These are phyloP conservation scores for Bacterosira constricta DNA, from an alignment of 108 stramenopile genomes.

Conservation along the genomic window DNA sequence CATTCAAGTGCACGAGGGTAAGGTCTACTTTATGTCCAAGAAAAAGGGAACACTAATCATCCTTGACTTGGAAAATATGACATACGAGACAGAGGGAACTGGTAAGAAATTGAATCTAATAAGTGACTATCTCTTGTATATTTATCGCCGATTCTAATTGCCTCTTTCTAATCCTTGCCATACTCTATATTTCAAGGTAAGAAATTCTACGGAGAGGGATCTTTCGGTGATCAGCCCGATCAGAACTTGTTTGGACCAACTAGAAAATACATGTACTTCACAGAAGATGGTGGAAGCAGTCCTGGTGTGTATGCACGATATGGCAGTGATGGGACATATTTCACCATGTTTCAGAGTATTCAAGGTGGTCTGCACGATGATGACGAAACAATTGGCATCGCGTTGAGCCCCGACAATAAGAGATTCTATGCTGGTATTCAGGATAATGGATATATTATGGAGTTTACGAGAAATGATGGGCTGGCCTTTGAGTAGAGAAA, in stretches of 20 bases:
- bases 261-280: slow-evolving; percentile 51
- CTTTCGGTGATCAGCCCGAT: slow-evolving; percentile 46
- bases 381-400: slow-evolving; percentile 63
- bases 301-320: slow-evolving; percentile 41
- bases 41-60: slow-evolving; percentile 9
- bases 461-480: slow-evolving; percentile 6
- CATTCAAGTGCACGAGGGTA: slow-evolving; percentile 33
- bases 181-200: too few relatives aligned
- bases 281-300: slow-evolving; percentile 53
- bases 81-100: neutral
- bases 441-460: neutral
- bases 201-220: slow-evolving; percentile 12
- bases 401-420: slow-evolving; percentile 59
- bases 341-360: slow-evolving; percentile 33
- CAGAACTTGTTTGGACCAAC: slow-evolving; percentile 36
- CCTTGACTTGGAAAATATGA: slow-evolving; percentile 29
- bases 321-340: slow-evolving; percentile 32
- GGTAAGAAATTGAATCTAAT: too few relatives aligned
- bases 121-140: too few relatives aligned
- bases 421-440: slow-evolving; percentile 10
- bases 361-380: slow-evolving; percentile 7
- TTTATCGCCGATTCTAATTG: too few relatives aligned
- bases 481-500: slow-evolving; percentile 7
- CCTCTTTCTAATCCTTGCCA: too few relatives aligned
- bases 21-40: slow-evolving; percentile 52